phyloP scores from a whole-genome alignment of 495 filamentous ascomycete species.

The Lepraria neglecta region DNA sequence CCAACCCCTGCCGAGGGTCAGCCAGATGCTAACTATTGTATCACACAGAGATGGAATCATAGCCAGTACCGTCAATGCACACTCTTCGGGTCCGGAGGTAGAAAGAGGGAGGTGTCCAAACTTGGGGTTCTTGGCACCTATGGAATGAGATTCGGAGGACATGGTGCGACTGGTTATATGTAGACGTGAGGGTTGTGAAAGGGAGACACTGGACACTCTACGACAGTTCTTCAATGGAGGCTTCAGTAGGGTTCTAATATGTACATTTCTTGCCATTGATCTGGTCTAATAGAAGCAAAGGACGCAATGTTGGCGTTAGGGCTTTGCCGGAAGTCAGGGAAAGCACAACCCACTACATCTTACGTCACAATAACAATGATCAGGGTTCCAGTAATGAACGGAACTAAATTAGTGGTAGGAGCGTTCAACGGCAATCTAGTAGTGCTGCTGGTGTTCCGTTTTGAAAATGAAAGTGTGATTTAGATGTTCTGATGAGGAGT shows the following conservation, averaged over 20 bases:
- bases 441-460: too few relatives aligned
- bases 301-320: neutral
- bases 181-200: neutral
- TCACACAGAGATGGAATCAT: too few relatives aligned
- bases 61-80: conserved; percentile 21
- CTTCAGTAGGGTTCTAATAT: neutral
- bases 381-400: too few relatives aligned
- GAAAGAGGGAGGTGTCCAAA: conserved; percentile 57
- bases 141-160: neutral
- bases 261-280: neutral
- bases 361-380: neutral
- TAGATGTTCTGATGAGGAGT: too few relatives aligned
- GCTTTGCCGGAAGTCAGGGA: neutral
- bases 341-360: neutral
- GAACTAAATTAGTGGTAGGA: too few relatives aligned
- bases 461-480: too few relatives aligned
- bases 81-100: conserved; percentile 56
- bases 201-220: neutral
- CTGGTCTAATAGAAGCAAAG: neutral
- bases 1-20: conserved; percentile 42
- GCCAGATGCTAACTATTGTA: conserved; percentile 1
- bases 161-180: neutral
- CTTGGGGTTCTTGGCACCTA: conserved; percentile 35
- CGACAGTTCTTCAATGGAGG: too few relatives aligned
- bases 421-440: too few relatives aligned